Base-by-base conservation (phyloP, 2,329 filamentous ascomycete genomes). In the Parascedosporium putredinis region DNA sequence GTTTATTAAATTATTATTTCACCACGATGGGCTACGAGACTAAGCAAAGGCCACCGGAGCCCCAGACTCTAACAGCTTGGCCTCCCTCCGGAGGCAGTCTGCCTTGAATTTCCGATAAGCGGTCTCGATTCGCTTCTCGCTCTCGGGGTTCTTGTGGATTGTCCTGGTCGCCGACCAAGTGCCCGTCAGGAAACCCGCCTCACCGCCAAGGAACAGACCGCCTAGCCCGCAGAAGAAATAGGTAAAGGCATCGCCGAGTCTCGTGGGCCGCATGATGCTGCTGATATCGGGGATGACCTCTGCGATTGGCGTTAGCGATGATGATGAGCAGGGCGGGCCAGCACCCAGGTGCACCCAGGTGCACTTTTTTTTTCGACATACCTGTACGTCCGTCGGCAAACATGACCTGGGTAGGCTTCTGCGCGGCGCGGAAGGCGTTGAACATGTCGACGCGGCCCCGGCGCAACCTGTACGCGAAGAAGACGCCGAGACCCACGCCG, bases 121-220 rank as follows among this genome's bases (percentile, higher is more conserved):
- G 47, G 64, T 72, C 63, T 84, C 78, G 50, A 86, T 79, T 54
- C 81, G 68, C 56, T 69, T 64, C 54, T 67, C 70, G 14, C 70
- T 68, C 50, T 75, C 76, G 0, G 76, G 70, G 56, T 85, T 76
- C 23, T 61, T 62, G 1, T 66, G 68, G 49, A 86, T 75, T 1
- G 66, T 66, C 33, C 74, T 67, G 27, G 72, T 69, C 2, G 78
- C 80, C 4, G 73, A 70, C 44, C 70, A 70, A 1, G 71, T 72
- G 1, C 83, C 81, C 0, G 71, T 73, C 51, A 84, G 54, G 44
- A 84, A 64, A 0, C 82, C 81, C 10, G 73, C 63, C 64, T 86
- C 82, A 6, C 82, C 81, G 6, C 81, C 81, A 5, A 86, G 54
- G 53, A 86, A 79, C 4, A 84, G 59, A 0, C 81, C 81, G 12